Base-by-base conservation (phyloP, 495 filamentous ascomycete species). In the Trichoderma orchidacearum region DNA sequence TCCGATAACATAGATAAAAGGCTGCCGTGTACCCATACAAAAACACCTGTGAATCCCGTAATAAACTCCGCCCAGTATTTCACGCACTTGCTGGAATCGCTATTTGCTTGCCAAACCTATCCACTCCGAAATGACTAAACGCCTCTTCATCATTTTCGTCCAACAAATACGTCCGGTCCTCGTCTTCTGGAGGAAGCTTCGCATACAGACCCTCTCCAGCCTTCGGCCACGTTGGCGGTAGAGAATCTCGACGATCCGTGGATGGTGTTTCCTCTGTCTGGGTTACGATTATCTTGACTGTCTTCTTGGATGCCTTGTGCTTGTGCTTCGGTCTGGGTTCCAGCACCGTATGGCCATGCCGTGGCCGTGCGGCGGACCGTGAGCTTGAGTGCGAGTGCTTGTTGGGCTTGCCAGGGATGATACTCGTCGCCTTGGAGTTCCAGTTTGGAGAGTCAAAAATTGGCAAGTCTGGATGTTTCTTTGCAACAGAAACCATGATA, bases 141-240 rank as follows among this genome's bases (percentile, higher is more conserved):
- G 78, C 70, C 58, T 78, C 76, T 58, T 70, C 75, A 57, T 79
- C 78, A 30, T 71, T 69, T 6, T 67, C 64, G 23, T 77, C 76
- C 15, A 70, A 69, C 50, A 79, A 57, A 18, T 70, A 70, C 41
- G 71, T 69, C 3, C 71, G 62, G 54, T 81, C 78, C 23, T 78
- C 66, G 17, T 68, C 61, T 55, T 78, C 75, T 2, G 68, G 67
- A 32, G 64, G 63, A 17, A 80, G 60, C 32, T 66, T 67, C 5
- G 65, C 64, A 51, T 78, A 77, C 51, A 79, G 53, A 7, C 79
- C 79, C 53, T 78, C 78, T 3, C 85, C 86, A 13, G 82, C 70
- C 60, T 80, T 79, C 1, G 87, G 85, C 71, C 88, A 88, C 8
- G 83, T 69, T 21, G 82, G 73, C 38, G 79, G 80, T 5, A 75